Conservation (phyloP, 345 rosid species). For the Ricinus communis region DNA sequence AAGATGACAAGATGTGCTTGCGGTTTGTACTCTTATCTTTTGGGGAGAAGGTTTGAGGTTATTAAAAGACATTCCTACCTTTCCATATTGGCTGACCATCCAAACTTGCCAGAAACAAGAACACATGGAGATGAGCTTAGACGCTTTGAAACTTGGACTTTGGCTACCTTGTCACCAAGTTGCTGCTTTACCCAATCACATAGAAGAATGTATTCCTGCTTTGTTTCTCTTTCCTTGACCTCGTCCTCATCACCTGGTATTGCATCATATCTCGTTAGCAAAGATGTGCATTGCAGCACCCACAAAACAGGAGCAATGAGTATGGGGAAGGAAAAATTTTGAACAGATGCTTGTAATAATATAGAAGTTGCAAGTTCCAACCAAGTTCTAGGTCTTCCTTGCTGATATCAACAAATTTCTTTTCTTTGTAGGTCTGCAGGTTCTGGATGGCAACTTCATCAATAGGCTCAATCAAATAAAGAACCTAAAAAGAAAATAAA, state of each 20-base stretch:
- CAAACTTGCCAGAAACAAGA: slow-evolving; percentile 96
- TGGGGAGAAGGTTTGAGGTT: background rate
- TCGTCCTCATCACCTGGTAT: slow-evolving; percentile 88
- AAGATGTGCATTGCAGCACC: background rate
- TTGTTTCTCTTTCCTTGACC: slow-evolving; percentile 76
- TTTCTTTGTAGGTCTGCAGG: slow-evolving; percentile 92
- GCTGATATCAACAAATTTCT: slow-evolving; percentile 97
- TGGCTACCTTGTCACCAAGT: slow-evolving; percentile 93
- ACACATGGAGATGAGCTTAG: slow-evolving; percentile 94
- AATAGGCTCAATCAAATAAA: slow-evolving; percentile 87
- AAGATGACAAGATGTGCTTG: background rate
- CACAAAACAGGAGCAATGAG: background rate
- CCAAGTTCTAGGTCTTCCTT: slow-evolving; percentile 97
- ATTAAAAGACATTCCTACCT: slow-evolving; percentile 45
- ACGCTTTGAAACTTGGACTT: slow-evolving; percentile 93
- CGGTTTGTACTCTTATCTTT: background rate
- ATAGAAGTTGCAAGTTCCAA: slow-evolving; percentile 29
- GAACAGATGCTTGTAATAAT: slow-evolving; percentile 1
- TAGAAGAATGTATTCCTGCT: slow-evolving; percentile 74
- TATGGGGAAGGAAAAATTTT: background rate
- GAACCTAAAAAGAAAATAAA: slow-evolving; percentile 50
- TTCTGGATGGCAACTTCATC: slow-evolving; percentile 99
- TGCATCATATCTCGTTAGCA: slow-evolving; percentile 6
- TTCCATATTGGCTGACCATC: slow-evolving; percentile 99
- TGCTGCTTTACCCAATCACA: slow-evolving; percentile 99